These are phyloP conservation scores for Clavispora carvajalis DNA, from an alignment of 805 yeast species.

Conservation along the genomic window DNA sequence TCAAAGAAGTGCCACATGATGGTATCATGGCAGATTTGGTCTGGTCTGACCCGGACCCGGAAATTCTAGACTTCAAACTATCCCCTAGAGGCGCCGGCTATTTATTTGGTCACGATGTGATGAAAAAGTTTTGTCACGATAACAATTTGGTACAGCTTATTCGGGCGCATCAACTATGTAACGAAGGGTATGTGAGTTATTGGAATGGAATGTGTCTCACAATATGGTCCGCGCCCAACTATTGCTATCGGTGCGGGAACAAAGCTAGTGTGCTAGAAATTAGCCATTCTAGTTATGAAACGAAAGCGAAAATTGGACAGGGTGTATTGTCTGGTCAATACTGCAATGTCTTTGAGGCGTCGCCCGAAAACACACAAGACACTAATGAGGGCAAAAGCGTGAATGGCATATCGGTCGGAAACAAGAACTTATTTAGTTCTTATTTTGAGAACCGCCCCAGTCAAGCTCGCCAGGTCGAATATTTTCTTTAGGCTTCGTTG, in stretches of 20 bases:
- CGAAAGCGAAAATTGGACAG: constrained; percentile 15
- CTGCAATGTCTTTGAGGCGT: constrained; percentile 94
- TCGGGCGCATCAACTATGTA: constrained; percentile 94
- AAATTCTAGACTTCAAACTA: constrained; percentile 70
- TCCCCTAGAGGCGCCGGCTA: constrained; percentile 98
- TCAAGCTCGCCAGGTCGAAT: constrained; percentile 42
- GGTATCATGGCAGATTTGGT: constrained; percentile 99
- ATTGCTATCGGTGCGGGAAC: constrained; percentile 95
- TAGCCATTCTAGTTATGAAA: constrained; percentile 41
- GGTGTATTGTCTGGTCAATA: constrained; percentile 48
- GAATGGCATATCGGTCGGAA: constrained; percentile 23
- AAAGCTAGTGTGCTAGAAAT: constrained; percentile 96
- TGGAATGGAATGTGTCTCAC: constrained; percentile 90
- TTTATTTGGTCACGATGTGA: constrained; percentile 89
- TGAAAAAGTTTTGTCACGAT: constrained; percentile 73
- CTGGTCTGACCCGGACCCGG: constrained; percentile 94
- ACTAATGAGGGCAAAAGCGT: constrained; percentile 38
- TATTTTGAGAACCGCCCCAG: constrained; percentile 26
- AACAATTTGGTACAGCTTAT: constrained; percentile 77
- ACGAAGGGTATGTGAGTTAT: constrained; percentile 90
- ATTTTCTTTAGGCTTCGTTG: constrained; percentile 33
- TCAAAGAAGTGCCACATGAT: constrained; percentile 94
- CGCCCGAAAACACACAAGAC: constrained; percentile 82
- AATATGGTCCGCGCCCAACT: constrained; percentile 98
- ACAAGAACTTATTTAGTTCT: constrained; percentile 21